A percentile compares a stretch with the other conserved stretches of the same genome.
Conservation (phyloP, 2,329 filamentous ascomycete species). For the Plectosphaerella cucumerina region DNA sequence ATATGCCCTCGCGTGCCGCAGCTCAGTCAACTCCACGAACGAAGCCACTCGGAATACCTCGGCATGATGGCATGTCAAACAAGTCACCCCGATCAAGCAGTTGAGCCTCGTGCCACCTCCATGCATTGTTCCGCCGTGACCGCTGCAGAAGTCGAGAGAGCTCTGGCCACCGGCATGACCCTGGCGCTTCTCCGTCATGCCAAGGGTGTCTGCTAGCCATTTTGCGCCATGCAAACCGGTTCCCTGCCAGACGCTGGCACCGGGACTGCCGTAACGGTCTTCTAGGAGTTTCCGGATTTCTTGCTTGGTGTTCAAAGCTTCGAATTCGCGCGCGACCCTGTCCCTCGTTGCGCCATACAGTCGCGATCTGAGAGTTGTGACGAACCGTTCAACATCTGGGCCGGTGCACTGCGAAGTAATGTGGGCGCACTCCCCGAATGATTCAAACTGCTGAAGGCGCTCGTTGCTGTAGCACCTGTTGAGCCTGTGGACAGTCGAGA, state of each 20-base stretch:
- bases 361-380: neutral
- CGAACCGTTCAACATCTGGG: neutral
- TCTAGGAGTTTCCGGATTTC: neutral
- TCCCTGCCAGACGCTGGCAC: neutral
- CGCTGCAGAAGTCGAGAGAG: neutral
- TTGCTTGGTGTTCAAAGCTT: neutral
- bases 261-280: neutral
- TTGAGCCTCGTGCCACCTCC: neutral
- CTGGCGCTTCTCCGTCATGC: neutral
- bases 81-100: neutral
- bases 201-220: neutral
- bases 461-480: neutral
- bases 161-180: neutral
- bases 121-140: neutral
- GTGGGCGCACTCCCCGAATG: neutral
- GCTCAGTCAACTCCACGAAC: neutral
- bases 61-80: neutral
- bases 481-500: neutral
- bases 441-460: neutral
- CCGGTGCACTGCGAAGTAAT: neutral
- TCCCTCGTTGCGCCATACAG: neutral
- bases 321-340: neutral
- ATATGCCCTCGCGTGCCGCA: neutral
- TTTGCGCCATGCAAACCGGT: neutral
- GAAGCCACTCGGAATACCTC: neutral